phyloP scores from a whole-genome alignment of 2,329 filamentous ascomycete genomes.

The Ascosphaera pollenicola region DNA sequence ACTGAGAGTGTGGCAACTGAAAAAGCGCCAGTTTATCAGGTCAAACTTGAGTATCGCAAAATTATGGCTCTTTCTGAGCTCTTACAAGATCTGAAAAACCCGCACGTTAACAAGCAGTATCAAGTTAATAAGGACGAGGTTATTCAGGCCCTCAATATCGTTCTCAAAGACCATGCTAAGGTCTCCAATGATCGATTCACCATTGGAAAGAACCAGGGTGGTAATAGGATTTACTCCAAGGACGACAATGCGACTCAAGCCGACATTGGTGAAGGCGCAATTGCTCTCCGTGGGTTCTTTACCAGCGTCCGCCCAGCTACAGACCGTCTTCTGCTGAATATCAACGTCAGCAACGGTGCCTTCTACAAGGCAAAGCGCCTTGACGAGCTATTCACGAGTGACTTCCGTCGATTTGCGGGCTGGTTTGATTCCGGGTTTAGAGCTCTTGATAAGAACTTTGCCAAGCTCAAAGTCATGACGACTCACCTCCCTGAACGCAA shows the following conservation, averaged over 20 bases:
- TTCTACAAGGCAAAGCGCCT: conserved; percentile 31
- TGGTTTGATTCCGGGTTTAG: too few species aligned
- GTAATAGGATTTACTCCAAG: conserved; percentile 31
- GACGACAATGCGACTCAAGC: conserved; percentile 11
- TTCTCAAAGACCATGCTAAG: conserved; percentile 28
- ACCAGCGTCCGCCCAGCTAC: conserved; percentile 37
- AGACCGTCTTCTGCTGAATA: conserved; percentile 35
- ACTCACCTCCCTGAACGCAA: conserved; percentile 20
- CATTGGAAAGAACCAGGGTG: too few species aligned
- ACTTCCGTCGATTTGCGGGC: conserved; percentile 7
- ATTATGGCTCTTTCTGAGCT: conserved; percentile 19
- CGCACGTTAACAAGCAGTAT: conserved; percentile 15
- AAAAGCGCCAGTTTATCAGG: conserved; percentile 13
- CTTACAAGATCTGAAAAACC: conserved; percentile 21
- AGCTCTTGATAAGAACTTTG: conserved; percentile 7
- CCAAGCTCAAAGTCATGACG: conserved; percentile 20
- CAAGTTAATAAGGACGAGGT: conserved; percentile 26
- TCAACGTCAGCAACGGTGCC: conserved; percentile 38
- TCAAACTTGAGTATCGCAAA: conserved; percentile 15
- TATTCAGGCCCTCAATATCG: conserved; percentile 35
- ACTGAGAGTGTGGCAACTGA: conserved; percentile 14
- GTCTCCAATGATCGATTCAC: conserved; percentile 19
- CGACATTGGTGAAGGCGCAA: conserved; percentile 28
- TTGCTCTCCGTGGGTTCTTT: conserved; percentile 39
- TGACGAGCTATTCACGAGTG: conserved; percentile 13